These are phyloP conservation scores for Vitis rupestris DNA, from an alignment of 164 flowering plant species.

Conservation along the genomic window DNA sequence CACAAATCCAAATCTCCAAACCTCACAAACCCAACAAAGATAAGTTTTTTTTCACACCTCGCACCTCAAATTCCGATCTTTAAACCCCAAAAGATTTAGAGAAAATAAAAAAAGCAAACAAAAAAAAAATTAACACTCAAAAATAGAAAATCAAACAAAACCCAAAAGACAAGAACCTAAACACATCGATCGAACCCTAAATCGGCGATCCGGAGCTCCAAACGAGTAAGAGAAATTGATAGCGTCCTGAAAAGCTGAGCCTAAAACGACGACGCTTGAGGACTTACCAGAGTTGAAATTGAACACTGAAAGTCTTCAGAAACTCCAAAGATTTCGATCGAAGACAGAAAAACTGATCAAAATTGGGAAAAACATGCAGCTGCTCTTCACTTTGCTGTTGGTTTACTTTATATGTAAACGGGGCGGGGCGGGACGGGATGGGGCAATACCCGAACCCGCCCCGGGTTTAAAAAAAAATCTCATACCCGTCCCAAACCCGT, in stretches of 20 bases:
- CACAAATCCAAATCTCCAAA: slow-evolving; percentile 14
- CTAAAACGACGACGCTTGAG: neutral
- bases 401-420: no score
- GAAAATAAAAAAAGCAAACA: slow-evolving; percentile 1
- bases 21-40: neutral
- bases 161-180: neutral
- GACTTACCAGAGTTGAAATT: slow-evolving; percentile 16
- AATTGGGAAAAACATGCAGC: neutral
- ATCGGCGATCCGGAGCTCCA: slow-evolving; percentile 7
- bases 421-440: no score
- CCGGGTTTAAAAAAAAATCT: no score
- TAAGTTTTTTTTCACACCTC: neutral
- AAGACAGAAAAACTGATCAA: no score
- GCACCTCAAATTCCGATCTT: slow-evolving; percentile 6
- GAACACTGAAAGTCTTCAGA: neutral
- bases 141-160: neutral
- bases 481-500: no score
- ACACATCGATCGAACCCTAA: slow-evolving; percentile 19
- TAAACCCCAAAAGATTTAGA: neutral
- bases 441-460: fast-evolving
- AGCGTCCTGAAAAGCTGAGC: neutral
- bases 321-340: neutral
- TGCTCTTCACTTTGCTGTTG: no score
- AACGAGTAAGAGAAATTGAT: neutral
- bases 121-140: neutral